phyloP scores from a whole-genome alignment of 768 basidiomycete species.

The Phlebiopsis flavidoalba region DNA sequence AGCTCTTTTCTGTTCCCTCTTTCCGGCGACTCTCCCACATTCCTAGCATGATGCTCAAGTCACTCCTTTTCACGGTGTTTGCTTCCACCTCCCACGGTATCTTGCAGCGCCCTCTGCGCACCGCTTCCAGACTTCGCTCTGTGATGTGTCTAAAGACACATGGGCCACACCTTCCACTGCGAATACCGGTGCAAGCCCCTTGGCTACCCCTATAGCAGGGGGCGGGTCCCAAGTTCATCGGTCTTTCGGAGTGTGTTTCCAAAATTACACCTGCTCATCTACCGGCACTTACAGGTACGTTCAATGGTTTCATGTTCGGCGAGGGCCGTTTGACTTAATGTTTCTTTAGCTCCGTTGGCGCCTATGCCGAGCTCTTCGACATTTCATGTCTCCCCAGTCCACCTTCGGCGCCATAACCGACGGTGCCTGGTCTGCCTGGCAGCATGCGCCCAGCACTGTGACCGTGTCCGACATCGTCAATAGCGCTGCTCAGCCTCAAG shows the following conservation, averaged over 20 bases:
- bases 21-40: neutral
- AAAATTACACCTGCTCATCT: slow-evolving; percentile 45
- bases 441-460: slow-evolving; percentile 12
- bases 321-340: neutral
- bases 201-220: slow-evolving; percentile 28
- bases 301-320: neutral
- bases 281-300: slow-evolving; percentile 35
- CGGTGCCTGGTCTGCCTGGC: slow-evolving; percentile 28
- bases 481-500: slow-evolving; percentile 4
- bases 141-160: slow-evolving; percentile 14
- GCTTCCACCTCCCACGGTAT: slow-evolving; percentile 6
- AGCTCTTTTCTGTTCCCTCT: too few relatives aligned
- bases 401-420: slow-evolving; percentile 28
- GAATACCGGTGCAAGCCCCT: slow-evolving; percentile 16
- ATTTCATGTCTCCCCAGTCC: slow-evolving; percentile 40
- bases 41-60: neutral
- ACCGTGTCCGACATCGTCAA: slow-evolving; percentile 16
- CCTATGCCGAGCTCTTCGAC: slow-evolving; percentile 51
- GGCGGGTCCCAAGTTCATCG: slow-evolving; percentile 33
- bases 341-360: slow-evolving; percentile 16
- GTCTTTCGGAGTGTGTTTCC: slow-evolving; percentile 37
- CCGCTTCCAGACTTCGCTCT: slow-evolving; percentile 9
- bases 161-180: slow-evolving; percentile 16
- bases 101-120: slow-evolving; percentile 3
- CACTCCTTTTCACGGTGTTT: slow-evolving; percentile 7